phyloP scores from a whole-genome alignment of 2,329 filamentous ascomycete genomes.

The Xylaria sp. region DNA sequence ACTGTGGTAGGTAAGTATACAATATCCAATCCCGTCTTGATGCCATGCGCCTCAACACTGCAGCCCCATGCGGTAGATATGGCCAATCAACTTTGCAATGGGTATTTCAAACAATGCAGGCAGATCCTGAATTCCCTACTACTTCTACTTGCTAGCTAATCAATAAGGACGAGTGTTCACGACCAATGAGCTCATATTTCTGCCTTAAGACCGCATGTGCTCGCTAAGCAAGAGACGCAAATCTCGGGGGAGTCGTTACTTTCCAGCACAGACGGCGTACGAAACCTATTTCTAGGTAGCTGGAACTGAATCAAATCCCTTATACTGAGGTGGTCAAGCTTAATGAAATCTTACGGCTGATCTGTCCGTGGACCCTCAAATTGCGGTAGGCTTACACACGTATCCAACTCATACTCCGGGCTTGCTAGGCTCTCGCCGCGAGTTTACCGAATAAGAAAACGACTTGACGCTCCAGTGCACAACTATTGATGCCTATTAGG shows the following conservation, averaged over 20 bases:
- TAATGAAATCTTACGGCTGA: constrained; percentile 31
- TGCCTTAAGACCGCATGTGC: background rate
- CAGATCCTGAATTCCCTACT: constrained; percentile 2
- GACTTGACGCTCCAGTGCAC: background rate
- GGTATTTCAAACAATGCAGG: background rate
- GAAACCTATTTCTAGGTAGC: constrained; percentile 21
- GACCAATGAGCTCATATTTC: background rate
- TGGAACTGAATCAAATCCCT: constrained; percentile 28
- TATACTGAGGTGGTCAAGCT: constrained; percentile 20
- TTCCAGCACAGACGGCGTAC: constrained; percentile 19
- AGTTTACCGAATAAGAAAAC: background rate
- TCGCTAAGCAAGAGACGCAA: constrained; percentile 4
- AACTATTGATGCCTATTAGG: background rate
- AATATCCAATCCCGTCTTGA: constrained; percentile 5
- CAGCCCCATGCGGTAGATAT: constrained; percentile 1
- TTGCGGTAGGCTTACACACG: constrained; percentile 22
- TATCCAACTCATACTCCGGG: background rate
- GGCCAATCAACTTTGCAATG: background rate
- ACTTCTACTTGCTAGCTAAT: background rate
- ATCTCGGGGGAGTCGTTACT: constrained; percentile 8
- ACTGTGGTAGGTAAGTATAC: background rate
- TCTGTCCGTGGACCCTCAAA: constrained; percentile 16
- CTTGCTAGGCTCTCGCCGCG: background rate
- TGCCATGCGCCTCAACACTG: constrained; percentile 1
- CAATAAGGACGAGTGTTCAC: background rate